Evolutionary conservation across 345 rosid genomes (phyloP), one percentile per base, ranked within the genome.

Genomic region (Linum tenue): DNA sequence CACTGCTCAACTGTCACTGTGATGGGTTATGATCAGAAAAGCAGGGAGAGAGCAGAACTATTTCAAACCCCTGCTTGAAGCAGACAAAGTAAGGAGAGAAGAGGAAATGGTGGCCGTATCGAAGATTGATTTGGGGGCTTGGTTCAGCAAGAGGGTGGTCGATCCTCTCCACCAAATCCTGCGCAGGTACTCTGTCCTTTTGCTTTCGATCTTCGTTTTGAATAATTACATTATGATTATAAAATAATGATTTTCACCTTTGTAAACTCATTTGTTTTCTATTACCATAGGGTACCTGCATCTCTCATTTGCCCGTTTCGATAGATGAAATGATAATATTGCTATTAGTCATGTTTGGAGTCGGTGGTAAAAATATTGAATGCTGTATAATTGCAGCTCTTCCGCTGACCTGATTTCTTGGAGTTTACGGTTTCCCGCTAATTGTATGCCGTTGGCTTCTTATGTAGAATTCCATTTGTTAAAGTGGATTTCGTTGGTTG

Each of bases 141-240:
- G 98, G 96, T 66, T 87, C 55, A 63, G 73, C 65, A 64, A 72
- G 60, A 90, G 79, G 70, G 76, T 92, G 60, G 69, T 75, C 5
- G 89, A 92, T 66, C 96, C 98, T 72, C 83, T 92, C 62, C 59
- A 85, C 62, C 85, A 77, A 66, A 87, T 89, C 79, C 81, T 92
- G 53, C 78, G 85, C 71, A 85, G 86, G 98, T 89, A 70, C 63
- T 3, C 57, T 55, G 37, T 39, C 56, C 48, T 51, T 56, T 35
- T 10, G 35, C 17, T 35, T 16, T 2, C 3, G 36, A 3, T 56
- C 3, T 56, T 16, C 6, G 8, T 56, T 6, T 56, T 56, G 50
- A 11, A 22, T 51, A 16, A 51, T 11, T 15, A 7, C 22, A 11
- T 15, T 1, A 4, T 16, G 8, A 11, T 16, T 3, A 8, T 56